phyloP scores from a whole-genome alignment of 2,329 filamentous ascomycete genomes.

The Ophiostoma sp. region DNA sequence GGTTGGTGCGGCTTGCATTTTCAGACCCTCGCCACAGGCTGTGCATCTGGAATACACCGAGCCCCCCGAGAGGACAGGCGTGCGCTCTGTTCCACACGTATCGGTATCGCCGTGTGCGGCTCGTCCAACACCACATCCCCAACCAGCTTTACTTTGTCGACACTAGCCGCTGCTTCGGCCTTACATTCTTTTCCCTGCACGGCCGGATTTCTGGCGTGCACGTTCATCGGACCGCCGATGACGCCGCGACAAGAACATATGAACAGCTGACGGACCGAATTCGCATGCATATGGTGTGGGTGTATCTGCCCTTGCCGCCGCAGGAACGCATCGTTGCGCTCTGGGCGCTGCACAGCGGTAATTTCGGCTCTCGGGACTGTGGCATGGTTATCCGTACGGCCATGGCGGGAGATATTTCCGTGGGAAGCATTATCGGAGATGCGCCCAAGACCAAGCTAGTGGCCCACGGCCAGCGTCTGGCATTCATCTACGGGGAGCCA shows the following conservation, averaged over 20 bases:
- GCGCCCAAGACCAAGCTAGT: too few species aligned
- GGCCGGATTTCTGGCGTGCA: not conserved
- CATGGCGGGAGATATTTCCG: too few species aligned
- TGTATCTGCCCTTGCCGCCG: not conserved
- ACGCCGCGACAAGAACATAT: not conserved
- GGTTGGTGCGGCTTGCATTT: too few species aligned
- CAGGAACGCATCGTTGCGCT: slow-evolving; percentile 13
- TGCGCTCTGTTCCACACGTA: too few species aligned
- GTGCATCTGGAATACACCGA: slow-evolving; percentile 15
- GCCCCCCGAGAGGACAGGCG: too few species aligned
- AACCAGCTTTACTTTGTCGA: not conserved
- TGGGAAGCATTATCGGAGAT: too few species aligned
- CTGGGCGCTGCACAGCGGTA: not conserved
- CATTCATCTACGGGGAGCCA: slow-evolving; percentile 5
- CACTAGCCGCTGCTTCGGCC: not conserved
- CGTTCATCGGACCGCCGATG: not conserved
- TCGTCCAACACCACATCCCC: slow-evolving; percentile 8
- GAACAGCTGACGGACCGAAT: not conserved
- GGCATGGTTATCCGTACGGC: too few species aligned
- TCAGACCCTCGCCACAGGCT: too few species aligned
- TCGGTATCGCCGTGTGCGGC: slow-evolving; percentile 11
- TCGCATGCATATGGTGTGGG: not conserved
- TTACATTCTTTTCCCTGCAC: not conserved
- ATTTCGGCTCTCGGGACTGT: slow-evolving; percentile 13
- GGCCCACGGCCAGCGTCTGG: slow-evolving; percentile 9